These are phyloP conservation scores for Pilatotrama ljubarskyi DNA, from an alignment of 768 basidiomycete species.

Conservation along the genomic window DNA sequence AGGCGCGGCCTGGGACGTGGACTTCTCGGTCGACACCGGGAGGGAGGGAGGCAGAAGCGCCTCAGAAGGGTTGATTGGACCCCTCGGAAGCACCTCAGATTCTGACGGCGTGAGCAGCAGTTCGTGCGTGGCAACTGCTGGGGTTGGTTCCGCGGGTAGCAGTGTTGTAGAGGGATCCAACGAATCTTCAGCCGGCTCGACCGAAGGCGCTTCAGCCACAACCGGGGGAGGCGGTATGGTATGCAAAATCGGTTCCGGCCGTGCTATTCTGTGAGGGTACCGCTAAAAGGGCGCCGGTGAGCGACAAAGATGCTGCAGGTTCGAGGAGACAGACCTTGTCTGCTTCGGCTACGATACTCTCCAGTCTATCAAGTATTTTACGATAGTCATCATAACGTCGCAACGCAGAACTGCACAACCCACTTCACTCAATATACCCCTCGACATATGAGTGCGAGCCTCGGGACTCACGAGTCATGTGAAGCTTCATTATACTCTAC, in stretches of 20 bases:
- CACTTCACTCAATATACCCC: neutral
- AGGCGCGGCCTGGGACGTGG: slow-evolving; percentile 22
- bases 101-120: slow-evolving; percentile 44
- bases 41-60: slow-evolving; percentile 33
- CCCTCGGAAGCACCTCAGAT: slow-evolving; percentile 18
- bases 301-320: neutral
- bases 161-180: slow-evolving; percentile 16
- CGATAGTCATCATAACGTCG: slow-evolving; percentile 44
- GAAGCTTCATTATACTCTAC: slow-evolving; percentile 51
- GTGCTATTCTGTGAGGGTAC: slow-evolving; percentile 39
- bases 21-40: slow-evolving; percentile 20
- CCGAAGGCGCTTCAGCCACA: slow-evolving; percentile 6
- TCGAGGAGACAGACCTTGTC: slow-evolving; percentile 45
- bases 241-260: slow-evolving; percentile 53
- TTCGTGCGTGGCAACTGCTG: slow-evolving; percentile 33
- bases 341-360: slow-evolving; percentile 50
- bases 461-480: slow-evolving; percentile 14
- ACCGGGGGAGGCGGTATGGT: slow-evolving; percentile 48
- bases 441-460: neutral
- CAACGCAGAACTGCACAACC: neutral
- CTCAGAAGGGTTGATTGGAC: slow-evolving; percentile 28
- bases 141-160: slow-evolving; percentile 28
- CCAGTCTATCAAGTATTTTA: slow-evolving; percentile 54
- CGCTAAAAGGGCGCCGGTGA: slow-evolving; percentile 34
- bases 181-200: slow-evolving; percentile 25